Base-by-base conservation (phyloP, 306 rosid species). In the Acacia crassicarpa region DNA sequence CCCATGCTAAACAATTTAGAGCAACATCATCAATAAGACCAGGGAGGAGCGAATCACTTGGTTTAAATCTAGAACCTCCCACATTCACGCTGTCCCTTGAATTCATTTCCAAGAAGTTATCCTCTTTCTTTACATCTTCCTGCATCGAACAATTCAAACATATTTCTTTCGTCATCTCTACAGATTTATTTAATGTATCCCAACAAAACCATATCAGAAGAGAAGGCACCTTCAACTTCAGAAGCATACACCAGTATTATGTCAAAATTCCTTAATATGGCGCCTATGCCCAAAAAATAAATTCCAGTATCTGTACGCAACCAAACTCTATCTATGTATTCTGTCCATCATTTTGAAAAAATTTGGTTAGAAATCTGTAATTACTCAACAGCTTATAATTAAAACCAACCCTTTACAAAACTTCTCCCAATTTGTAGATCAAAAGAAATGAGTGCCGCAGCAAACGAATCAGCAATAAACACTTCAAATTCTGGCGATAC, bases 11-110 rank as follows among this genome's bases (percentile, higher is more conserved):
- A 87, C 97, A 93, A 82, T 92, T 83, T 62, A 93, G 61, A 0
- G 97, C 91, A n/a, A 89, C 96, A 85, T 95, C 98, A 19, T 92
- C 99, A 72, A 92, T 78, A 46, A 95, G 90, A 79, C 97, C 97
- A 4, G 98, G 95, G 83, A 93, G 82, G 82, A 95, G 90, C 4
- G 93, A 91, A 83, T 93, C 97, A 85, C 83, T 90, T 78, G 94
- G 87, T 83, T 90, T 87, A 43, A 58, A 67, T 82, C 84, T 86
- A 41, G 78, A 79, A 62, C 87, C 85, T 81, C 91, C 98, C 87
- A 87, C 94, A 87, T 80, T 83, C 84, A 72, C 86, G 87, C 85
- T 86, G 66, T 88, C 95, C 74, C 69, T 78, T 38, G 53, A 19
- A 80, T 41, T 85, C 87, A 82, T 82, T 75, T 66, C 80, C 12